These are phyloP conservation scores for Parastagonospora avenae DNA, from an alignment of 2,329 filamentous ascomycete genomes.

Conservation along the genomic window DNA sequence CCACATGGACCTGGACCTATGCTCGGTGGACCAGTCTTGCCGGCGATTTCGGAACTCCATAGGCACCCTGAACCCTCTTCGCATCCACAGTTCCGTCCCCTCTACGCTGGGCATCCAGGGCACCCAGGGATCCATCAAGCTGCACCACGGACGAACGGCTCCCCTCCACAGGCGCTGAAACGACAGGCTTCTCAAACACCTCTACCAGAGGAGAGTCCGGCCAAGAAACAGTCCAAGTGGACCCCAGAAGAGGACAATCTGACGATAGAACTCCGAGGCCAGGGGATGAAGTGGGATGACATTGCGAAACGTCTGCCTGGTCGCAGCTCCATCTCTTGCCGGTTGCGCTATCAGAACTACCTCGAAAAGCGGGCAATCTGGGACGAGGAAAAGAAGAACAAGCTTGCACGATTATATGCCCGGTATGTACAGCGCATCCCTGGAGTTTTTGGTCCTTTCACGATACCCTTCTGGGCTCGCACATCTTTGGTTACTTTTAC, in stretches of 20 bases:
- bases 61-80: conserved; percentile 47
- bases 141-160: conserved; percentile 34
- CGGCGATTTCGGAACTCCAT: conserved; percentile 45
- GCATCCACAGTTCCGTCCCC: conserved; percentile 45
- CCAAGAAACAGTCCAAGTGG: conserved; percentile 85
- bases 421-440: conserved; percentile 62
- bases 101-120: conserved; percentile 50
- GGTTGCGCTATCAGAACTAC: conserved; percentile 96
- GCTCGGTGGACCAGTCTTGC: conserved; percentile 46
- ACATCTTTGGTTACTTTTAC: conserved; percentile 9
- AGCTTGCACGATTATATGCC: conserved; percentile 91
- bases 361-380: conserved; percentile 90
- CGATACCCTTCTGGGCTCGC: neutral
- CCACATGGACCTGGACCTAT: conserved; percentile 31
- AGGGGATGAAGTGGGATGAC: conserved; percentile 98
- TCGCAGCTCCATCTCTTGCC: conserved; percentile 90
- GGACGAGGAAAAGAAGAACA: conserved; percentile 98
- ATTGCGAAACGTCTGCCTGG: conserved; percentile 91
- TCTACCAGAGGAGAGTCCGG: conserved; percentile 42
- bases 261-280: conserved; percentile 87
- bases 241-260: conserved; percentile 89
- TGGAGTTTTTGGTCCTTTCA: conserved; percentile 9
- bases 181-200: conserved; percentile 46
- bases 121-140: conserved; percentile 25
- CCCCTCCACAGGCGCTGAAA: conserved; percentile 44